These are phyloP conservation scores for Vicia sativa DNA, from an alignment of 306 rosid species.

Conservation along the genomic window DNA sequence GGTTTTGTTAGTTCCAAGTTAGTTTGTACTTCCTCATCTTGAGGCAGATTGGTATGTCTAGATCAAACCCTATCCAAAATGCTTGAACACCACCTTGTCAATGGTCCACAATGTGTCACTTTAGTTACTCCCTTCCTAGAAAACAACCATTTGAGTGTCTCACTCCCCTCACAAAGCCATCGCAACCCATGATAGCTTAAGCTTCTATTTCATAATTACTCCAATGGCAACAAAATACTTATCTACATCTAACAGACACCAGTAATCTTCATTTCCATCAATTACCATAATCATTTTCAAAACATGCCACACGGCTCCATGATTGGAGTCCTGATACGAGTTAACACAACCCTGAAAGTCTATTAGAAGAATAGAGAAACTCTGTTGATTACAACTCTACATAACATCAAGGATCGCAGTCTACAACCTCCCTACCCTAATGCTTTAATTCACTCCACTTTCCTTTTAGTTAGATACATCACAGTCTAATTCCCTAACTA, in stretches of 20 bases:
- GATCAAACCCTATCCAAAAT: neutral
- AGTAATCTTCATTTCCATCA: neutral
- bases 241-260: neutral
- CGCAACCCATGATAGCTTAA: neutral
- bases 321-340: neutral
- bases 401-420: neutral
- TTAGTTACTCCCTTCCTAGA: neutral
- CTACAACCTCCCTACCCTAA: neutral
- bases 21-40: neutral
- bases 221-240: slow-evolving; percentile 4
- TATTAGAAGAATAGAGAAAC: neutral
- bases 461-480: neutral
- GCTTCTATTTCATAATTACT: neutral
- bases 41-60: neutral
- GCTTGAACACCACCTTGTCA: neutral
- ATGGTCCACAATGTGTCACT: neutral
- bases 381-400: neutral
- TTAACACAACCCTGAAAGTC: neutral
- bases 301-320: neutral
- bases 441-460: neutral
- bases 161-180: neutral
- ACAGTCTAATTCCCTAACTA: neutral
- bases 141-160: neutral
- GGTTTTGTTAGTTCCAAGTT: neutral
- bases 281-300: neutral